Evolutionary conservation across 2,329 filamentous ascomycete genomes (phyloP).

Genomic region (Graphium sp.): DNA sequence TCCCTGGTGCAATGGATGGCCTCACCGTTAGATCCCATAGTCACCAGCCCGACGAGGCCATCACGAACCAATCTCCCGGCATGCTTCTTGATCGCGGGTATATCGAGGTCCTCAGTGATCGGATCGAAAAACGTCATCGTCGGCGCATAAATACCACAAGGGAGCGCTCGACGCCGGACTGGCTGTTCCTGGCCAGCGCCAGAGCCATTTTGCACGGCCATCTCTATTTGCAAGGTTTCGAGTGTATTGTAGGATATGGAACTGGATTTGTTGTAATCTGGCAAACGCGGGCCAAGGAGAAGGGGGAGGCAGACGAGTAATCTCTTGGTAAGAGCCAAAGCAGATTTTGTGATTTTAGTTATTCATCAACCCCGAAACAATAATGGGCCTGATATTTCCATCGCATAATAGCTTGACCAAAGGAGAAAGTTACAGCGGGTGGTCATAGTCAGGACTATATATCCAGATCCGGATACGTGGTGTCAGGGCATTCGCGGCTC

Average conservation of each 20-base stretch:
- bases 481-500: too few relatives aligned
- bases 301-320: slow-evolving; percentile 3
- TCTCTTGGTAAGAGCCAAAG: too few relatives aligned
- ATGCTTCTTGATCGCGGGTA: slow-evolving; percentile 64
- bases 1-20: slow-evolving; percentile 67
- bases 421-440: too few relatives aligned
- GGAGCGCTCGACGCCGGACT: slow-evolving; percentile 43
- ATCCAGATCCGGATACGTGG: too few relatives aligned
- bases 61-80: slow-evolving; percentile 60
- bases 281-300: slow-evolving; percentile 9
- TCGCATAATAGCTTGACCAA: too few relatives aligned
- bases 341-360: too few relatives aligned
- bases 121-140: slow-evolving; percentile 85
- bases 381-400: too few relatives aligned
- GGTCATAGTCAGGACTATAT: too few relatives aligned
- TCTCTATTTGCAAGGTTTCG: too few relatives aligned
- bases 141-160: slow-evolving; percentile 72
- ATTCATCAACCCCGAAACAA: too few relatives aligned
- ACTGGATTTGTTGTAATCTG: slow-evolving; percentile 8
- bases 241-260: too few relatives aligned
- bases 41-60: slow-evolving; percentile 67
- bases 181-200: slow-evolving; percentile 14
- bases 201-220: slow-evolving; percentile 15
- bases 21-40: slow-evolving; percentile 84
- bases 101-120: slow-evolving; percentile 70